Evolutionary conservation across 768 basidiomycete genomes (phyloP).

Genomic region (Lactarius deliciosus): DNA sequence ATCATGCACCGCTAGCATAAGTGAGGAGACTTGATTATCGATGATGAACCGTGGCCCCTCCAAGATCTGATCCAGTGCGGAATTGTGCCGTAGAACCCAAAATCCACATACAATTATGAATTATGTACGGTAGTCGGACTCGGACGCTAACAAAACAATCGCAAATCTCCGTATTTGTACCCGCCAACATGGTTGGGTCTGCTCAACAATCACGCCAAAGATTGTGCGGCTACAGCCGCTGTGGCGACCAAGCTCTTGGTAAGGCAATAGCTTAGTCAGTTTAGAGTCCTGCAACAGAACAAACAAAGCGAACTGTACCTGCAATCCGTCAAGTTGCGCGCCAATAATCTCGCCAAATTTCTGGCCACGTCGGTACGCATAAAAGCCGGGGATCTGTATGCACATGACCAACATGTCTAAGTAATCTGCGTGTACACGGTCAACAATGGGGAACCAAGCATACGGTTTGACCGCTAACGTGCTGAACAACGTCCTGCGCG

Average conservation of each 20-base stretch:
- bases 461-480: conserved; percentile 23
- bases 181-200: background rate
- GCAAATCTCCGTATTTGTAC: background rate
- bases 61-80: background rate
- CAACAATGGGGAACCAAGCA: background rate
- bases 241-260: conserved; percentile 10
- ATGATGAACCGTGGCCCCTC: background rate
- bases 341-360: conserved; percentile 22
- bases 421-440: background rate
- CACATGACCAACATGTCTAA: background rate
- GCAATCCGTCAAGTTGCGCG: conserved; percentile 9
- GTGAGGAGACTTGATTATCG: background rate
- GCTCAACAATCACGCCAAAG: conserved; percentile 1
- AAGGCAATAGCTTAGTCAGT: background rate
- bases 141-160: background rate
- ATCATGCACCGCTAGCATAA: background rate
- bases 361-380: conserved; percentile 17
- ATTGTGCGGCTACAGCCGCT: conserved; percentile 11
- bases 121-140: background rate
- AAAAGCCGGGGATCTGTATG: conserved; percentile 27
- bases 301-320: conserved; percentile 2
- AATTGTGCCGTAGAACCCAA: background rate
- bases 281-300: background rate
- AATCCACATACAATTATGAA: background rate
- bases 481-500: conserved; percentile 13